phyloP scores from a whole-genome alignment of 139 green algal genomes.

The Prasinococcaceae sp. region DNA sequence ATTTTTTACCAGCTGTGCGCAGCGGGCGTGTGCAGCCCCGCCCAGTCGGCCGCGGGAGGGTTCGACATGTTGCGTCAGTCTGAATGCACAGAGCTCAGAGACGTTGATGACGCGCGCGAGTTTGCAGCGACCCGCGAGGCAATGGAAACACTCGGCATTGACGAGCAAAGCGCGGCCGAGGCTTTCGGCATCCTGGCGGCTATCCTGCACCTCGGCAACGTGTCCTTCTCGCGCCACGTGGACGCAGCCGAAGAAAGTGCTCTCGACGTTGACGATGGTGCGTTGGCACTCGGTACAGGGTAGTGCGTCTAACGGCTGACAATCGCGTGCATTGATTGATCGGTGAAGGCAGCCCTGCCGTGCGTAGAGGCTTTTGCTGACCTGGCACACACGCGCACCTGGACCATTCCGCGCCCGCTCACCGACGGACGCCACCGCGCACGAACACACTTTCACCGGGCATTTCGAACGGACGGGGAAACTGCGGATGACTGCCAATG shows the following conservation, averaged over 20 bases:
- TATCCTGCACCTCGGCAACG: slow-evolving; percentile 15
- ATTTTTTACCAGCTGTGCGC: slow-evolving; percentile 50
- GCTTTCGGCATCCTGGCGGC: slow-evolving; percentile 1
- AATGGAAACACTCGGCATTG: slow-evolving; percentile 7
- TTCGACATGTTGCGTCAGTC: slow-evolving; percentile 72
- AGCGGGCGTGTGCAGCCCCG: too few relatives aligned
- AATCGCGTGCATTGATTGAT: too few relatives aligned
- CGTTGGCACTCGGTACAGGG: not conserved
- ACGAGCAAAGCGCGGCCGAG: not conserved
- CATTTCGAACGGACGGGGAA: too few relatives aligned
- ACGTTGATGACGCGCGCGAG: slow-evolving; percentile 45
- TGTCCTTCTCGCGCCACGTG: not conserved
- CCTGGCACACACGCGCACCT: too few relatives aligned
- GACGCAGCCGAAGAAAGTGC: not conserved
- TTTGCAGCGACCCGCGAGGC: not conserved
- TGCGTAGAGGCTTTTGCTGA: too few relatives aligned
- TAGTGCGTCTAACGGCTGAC: not conserved
- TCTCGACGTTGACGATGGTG: too few relatives aligned
- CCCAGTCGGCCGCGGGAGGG: slow-evolving; percentile 17
- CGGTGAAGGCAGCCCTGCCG: too few relatives aligned
- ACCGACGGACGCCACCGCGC: too few relatives aligned
- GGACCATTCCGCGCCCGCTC: too few relatives aligned
- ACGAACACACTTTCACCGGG: too few relatives aligned
- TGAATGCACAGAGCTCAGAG: slow-evolving; percentile 59
- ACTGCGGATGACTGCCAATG: too few relatives aligned